Conservation (phyloP, 2,329 filamentous ascomycete species). For the Sphaerostilbella broomeana region DNA sequence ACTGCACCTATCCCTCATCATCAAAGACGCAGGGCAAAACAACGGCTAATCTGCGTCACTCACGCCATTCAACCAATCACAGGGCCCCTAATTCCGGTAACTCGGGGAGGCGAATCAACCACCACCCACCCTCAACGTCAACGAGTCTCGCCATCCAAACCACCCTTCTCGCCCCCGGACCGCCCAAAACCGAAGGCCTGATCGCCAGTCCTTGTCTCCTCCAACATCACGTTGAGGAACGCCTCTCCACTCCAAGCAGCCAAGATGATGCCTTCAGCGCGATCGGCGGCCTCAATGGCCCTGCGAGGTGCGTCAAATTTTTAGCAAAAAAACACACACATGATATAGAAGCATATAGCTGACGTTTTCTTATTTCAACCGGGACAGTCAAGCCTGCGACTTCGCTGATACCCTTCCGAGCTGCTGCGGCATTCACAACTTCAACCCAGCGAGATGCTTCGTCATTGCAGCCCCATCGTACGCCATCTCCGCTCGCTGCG, state of each 20-base stretch:
- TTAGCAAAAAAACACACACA: too few species aligned
- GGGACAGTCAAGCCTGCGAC: conserved; percentile 57
- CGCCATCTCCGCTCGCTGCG: conserved; percentile 47
- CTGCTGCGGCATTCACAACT: conserved; percentile 58
- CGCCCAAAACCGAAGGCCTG: conserved; percentile 14
- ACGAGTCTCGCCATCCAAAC: conserved; percentile 17
- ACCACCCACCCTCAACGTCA: conserved; percentile 22
- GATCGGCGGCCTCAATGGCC: conserved; percentile 46
- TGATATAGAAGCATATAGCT: too few species aligned
- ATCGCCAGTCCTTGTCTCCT: conserved; percentile 15
- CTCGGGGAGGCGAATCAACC: conserved; percentile 25
- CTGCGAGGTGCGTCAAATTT: conserved; percentile 40
- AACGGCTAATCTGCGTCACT: conserved; percentile 26
- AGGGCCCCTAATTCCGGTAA: conserved; percentile 22
- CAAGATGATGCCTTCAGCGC: conserved; percentile 43
- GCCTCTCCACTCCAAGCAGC: neutral
- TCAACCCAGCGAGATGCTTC: conserved; percentile 59
- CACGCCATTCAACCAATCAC: conserved; percentile 24
- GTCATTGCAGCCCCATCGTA: conserved; percentile 46
- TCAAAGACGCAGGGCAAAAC: conserved; percentile 5
- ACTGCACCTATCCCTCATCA: too few species aligned
- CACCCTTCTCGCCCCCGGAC: conserved; percentile 15
- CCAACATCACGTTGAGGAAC: conserved; percentile 1
- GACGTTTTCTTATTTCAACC: too few species aligned
- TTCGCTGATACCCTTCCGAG: conserved; percentile 57